A percentile compares a stretch with the other conserved stretches of the same genome.
Conservation (phyloP, 331 rosid species). For the Cydonia oblonga region DNA sequence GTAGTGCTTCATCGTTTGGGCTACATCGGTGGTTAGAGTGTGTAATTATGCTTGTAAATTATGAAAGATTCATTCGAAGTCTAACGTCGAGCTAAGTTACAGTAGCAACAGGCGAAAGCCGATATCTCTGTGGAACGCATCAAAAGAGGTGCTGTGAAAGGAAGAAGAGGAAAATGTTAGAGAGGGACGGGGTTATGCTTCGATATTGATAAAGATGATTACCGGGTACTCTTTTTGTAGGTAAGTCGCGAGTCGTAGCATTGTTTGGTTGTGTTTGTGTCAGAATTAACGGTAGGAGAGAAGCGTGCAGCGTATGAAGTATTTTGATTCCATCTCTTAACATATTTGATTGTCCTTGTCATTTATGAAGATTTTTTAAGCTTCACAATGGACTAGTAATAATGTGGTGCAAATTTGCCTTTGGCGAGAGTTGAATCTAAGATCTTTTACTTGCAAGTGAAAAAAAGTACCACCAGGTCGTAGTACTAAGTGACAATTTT, state of each 20-base stretch:
- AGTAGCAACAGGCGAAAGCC: constrained; percentile 3
- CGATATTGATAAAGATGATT: not conserved
- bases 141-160: not conserved
- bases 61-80: not conserved
- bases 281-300: not conserved
- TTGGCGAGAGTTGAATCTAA: too few relatives aligned
- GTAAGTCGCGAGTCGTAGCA: not conserved
- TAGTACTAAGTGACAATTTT: too few relatives aligned
- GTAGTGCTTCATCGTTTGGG: constrained; percentile 63
- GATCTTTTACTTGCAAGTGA: too few relatives aligned
- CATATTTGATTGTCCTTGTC: too few relatives aligned
- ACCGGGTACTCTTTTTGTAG: not conserved
- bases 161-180: not conserved
- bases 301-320: not conserved
- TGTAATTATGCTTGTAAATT: not conserved
- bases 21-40: constrained; percentile 60
- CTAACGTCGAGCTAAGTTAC: constrained; percentile 4
- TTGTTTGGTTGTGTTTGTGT: constrained; percentile 5
- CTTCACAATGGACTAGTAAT: too few relatives aligned
- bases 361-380: too few relatives aligned
- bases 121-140: constrained; percentile 3
- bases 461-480: too few relatives aligned
- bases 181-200: not conserved
- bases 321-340: not conserved
- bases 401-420: too few relatives aligned